Base-by-base conservation (phyloP, 1,139 yeast species). In the Yamadazyma dendronema region DNA sequence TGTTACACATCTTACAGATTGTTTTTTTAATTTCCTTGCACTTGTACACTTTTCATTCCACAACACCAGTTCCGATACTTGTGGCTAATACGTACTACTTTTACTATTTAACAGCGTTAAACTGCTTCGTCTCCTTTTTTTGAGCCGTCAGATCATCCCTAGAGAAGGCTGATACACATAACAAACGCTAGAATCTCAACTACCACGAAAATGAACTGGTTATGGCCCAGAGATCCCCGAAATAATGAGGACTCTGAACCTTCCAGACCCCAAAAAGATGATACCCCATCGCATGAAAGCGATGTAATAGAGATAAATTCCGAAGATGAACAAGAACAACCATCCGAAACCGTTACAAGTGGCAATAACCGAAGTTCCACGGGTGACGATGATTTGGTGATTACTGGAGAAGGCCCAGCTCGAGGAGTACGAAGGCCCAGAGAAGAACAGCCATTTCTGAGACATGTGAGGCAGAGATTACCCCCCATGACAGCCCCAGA, bases 381-480 rank as follows among this genome's bases (percentile, higher is more conserved):
- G 13, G 26, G 34, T 15, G 34, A 34, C 31, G 42, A 40, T 26
- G 46, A 42, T 33, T 39, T 42, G 30, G 29, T 42, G 12, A 42
- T 42, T 12, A 42, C 46, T 3, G 34, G 31, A 12, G 44, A 40
- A 19, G 30, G 13, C 4, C 37, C 37, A 3, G 40, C 13, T 4
- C 34, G 8, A 9, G 15, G 19, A 28, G 15, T 21, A 12, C 21
- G 33, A 11, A 24, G 26, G 13, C 16, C 12, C 22, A 12, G 26
- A 27, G 21, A 26, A 11, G 28, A 14, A 9, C 29, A 8, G 26
- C 26, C 26, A n/a, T 24, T 11, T 8, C 6, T 5, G 5, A 24
- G 26, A 24, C 6, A 24, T n/a, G 26, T 24, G 6, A 24, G 26
- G 11, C 26, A n/a, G 11, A 24, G 26, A n/a, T 24, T 24, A 10